Conservation (phyloP, 352 stramenopile species). For the Phytophthora pisi region DNA sequence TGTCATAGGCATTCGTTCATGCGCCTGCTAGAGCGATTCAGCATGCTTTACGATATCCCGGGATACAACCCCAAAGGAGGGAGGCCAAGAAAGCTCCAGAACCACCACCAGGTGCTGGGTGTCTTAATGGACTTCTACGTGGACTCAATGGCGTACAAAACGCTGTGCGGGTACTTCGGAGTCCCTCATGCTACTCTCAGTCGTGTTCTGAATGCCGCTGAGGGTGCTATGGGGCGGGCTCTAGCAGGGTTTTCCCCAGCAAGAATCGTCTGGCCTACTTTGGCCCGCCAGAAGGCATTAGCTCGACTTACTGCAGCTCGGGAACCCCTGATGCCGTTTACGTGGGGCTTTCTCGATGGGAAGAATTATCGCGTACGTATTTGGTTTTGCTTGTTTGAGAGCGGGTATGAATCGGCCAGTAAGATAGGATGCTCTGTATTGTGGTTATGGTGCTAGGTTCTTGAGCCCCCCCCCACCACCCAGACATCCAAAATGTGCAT, state of each 20-base stretch:
- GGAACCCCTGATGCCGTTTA: conserved; percentile 12
- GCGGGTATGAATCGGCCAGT: background rate
- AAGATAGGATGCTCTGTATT: background rate
- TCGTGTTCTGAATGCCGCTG: background rate
- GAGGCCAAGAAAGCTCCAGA: conserved; percentile 10
- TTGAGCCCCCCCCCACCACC: background rate
- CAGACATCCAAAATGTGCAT: background rate
- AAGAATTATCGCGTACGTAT: conserved; percentile 13
- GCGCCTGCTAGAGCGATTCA: conserved; percentile 1
- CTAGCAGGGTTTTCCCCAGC: background rate
- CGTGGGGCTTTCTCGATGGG: conserved; percentile 20
- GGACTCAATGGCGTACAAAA: conserved; percentile 4
- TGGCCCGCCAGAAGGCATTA: background rate
- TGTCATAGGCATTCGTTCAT: background rate
- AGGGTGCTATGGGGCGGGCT: background rate
- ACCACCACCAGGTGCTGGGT: conserved; percentile 23
- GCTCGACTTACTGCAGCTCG: background rate
- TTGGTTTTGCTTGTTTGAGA: background rate
- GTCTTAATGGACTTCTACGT: conserved; percentile 28
- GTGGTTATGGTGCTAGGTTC: background rate
- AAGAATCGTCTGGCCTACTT: conserved; percentile 4
- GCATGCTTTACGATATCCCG: background rate
- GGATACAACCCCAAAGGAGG: background rate
- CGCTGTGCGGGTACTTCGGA: conserved; percentile 8
- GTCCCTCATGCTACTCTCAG: conserved; percentile 11